Conservation (phyloP, 106 monocot genomes). For the Chionographis japonica region DNA sequence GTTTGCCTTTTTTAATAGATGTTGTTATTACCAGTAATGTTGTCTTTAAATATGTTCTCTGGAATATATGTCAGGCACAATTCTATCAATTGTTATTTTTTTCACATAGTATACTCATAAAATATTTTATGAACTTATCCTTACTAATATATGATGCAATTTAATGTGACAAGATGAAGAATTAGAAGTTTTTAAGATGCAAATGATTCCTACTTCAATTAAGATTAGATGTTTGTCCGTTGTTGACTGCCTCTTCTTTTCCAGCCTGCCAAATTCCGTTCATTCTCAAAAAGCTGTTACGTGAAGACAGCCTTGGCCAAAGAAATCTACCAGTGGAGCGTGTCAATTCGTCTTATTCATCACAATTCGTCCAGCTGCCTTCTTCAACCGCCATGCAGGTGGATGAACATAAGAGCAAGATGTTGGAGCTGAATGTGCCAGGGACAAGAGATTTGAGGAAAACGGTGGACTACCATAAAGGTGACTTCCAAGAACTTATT, state of each 20-base stretch:
- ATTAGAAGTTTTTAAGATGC: no score
- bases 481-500: not conserved
- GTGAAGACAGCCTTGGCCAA: not conserved
- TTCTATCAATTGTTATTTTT: no score
- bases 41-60: no score
- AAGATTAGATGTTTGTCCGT: not conserved
- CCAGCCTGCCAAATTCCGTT: conserved; percentile 17
- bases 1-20: not conserved
- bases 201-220: no score
- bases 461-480: not conserved
- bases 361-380: not conserved
- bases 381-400: not conserved
- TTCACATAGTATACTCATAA: no score
- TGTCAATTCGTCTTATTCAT: not conserved
- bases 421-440: not conserved
- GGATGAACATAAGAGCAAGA: not conserved
- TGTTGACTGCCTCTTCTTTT: not conserved
- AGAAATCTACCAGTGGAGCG: not conserved
- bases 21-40: not conserved
- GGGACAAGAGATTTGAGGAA: not conserved
- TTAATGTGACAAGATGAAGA: no score
- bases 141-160: no score
- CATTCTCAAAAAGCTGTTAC: conserved; percentile 3
- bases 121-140: no score
- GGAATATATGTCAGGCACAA: no score